Conservation (phyloP, 768 basidiomycete genomes). For the Macrocybe gigantea region DNA sequence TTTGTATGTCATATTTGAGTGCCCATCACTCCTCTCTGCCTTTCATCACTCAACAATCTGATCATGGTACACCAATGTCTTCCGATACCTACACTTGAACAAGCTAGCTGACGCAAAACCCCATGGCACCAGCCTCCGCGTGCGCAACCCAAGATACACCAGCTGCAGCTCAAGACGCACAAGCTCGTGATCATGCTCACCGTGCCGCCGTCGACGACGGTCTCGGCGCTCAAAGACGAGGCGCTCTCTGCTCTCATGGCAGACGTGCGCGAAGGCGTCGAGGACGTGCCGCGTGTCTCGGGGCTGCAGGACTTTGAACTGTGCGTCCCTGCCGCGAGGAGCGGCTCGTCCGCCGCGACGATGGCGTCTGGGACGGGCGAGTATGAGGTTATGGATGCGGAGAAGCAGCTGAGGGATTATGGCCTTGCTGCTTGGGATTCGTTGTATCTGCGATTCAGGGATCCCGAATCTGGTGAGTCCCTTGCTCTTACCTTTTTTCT, state of each 20-base stretch:
- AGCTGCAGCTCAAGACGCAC: constrained; percentile 69
- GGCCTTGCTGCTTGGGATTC: constrained; percentile 59
- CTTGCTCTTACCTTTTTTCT: constrained; percentile 7
- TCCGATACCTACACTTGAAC: no score
- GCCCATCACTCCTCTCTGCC: no score
- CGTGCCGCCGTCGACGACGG: constrained; percentile 43
- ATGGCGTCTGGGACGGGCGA: constrained; percentile 22
- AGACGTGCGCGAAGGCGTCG: constrained; percentile 29
- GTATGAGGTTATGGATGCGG: constrained; percentile 48
- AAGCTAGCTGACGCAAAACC: no score
- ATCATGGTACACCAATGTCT: no score
- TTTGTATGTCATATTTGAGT: no score
- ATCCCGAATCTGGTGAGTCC: constrained; percentile 51
- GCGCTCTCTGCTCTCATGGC: constrained; percentile 55
- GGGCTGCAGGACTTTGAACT: constrained; percentile 49
- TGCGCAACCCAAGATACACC: constrained; percentile 55
- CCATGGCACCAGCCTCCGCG: constrained; percentile 35
- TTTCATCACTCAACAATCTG: no score
- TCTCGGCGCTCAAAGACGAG: constrained; percentile 58
- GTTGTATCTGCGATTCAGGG: constrained; percentile 63
- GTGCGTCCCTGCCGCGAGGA: constrained; percentile 38
- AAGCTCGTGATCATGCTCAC: constrained; percentile 62
- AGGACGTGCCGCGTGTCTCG: constrained; percentile 23
- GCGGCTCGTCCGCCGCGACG: no score
- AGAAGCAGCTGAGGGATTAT: constrained; percentile 39